Evolutionary conservation across 208 protist genomes (phyloP).

Genomic region (Crithidia mellificae): DNA sequence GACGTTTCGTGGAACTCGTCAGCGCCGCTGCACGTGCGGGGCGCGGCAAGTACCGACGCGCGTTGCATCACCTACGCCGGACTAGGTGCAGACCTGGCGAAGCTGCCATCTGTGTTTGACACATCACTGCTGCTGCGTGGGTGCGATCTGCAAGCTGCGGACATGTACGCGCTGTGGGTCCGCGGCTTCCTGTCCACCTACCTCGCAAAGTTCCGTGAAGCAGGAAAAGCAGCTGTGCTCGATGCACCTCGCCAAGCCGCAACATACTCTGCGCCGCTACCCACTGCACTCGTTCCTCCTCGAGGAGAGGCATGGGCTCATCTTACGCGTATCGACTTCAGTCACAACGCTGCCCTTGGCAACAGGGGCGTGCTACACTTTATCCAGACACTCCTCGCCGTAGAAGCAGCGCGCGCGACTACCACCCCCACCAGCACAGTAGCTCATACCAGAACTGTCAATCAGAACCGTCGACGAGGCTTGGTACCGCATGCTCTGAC

Average conservation of each 20-base stretch:
- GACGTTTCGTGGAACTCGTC: conserved; percentile 25
- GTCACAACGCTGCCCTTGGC: conserved; percentile 19
- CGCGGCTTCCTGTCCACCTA: conserved; percentile 7
- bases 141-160: not conserved
- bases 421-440: not conserved
- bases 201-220: conserved; percentile 7
- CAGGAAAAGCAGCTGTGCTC: conserved; percentile 7
- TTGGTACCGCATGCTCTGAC: not conserved
- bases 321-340: conserved; percentile 32
- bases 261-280: too few relatives aligned
- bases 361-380: conserved; percentile 16
- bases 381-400: conserved; percentile 9
- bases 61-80: not conserved
- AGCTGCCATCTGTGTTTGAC: too few relatives aligned
- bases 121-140: conserved; percentile 11
- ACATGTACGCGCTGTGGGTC: conserved; percentile 15
- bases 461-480: not conserved
- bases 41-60: too few relatives aligned
- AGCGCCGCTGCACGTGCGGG: too few relatives aligned
- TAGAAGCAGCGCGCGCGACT: conserved; percentile 16
- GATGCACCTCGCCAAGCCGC: too few relatives aligned
- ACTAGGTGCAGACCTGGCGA: not conserved
- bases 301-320: not conserved
- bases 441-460: too few relatives aligned
- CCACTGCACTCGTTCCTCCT: too few relatives aligned